Base-by-base conservation (phyloP, 345 rosid genomes). In the Turnera subulata region DNA sequence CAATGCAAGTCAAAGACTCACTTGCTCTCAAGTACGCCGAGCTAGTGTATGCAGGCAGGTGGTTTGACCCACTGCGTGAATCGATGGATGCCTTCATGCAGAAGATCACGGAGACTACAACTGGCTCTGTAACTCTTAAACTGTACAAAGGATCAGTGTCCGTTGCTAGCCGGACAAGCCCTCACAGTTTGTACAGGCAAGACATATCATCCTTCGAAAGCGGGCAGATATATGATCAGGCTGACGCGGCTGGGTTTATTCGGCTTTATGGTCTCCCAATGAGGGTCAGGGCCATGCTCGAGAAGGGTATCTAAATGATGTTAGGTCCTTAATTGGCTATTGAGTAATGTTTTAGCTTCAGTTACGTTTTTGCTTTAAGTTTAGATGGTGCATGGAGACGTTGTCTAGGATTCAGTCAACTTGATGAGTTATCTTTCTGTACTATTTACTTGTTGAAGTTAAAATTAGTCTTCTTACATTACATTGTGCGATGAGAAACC, bases 141-240 rank as follows among this genome's bases (percentile, higher is more conserved):
- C 54, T 91, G 67, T 91, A 82, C 76, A 91, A 91, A 66, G 97
- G 96, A 32, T 83, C 93, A 0, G 80, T 82, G 13, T 54, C 80
- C 0, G 89, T 81, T 21, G 80, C 86, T 1, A 74, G 91, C 19
- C 80, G 94, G 45, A 68, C 55, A 29, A 92, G 97, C 57, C 88
- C 94, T 0, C 64, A 73, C 60, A 89, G 96, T 64, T 79, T 89
- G 46, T 93, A 93, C 68, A 80, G 96, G 73, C 74, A 87, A 63
- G 99, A 89, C 54, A 89, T 93, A 17, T 89, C 96, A 5, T 86
- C 97, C 12, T 84, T 89, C 46, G 96, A 86, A 78, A 81, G 88
- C 25, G 91, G 96, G 11, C 63, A 81, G 26, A 93, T 89, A 32
- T 89, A 93, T 53, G 71, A 87, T 76, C 97, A 93, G 55, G 97